These are phyloP conservation scores for Xylaria telfairii DNA, from an alignment of 495 filamentous ascomycete species.

Conservation along the genomic window DNA sequence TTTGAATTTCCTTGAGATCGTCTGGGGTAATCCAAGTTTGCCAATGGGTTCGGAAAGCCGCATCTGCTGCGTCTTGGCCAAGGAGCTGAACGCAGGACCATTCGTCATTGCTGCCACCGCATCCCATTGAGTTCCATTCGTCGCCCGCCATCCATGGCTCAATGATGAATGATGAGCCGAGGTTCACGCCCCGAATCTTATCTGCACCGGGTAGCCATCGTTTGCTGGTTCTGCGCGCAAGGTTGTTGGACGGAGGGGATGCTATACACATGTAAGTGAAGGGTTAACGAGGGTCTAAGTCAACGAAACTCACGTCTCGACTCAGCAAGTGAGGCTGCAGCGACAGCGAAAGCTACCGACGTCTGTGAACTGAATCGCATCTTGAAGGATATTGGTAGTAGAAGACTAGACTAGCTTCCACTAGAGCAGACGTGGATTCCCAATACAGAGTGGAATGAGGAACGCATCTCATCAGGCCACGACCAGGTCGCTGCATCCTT, in stretches of 20 bases:
- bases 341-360: slow-evolving; percentile 16
- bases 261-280: background rate
- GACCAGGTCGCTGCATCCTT: background rate
- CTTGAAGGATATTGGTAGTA: background rate
- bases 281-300: background rate
- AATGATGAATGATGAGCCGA: slow-evolving; percentile 64
- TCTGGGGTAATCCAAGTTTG: slow-evolving; percentile 60
- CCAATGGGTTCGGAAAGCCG: slow-evolving; percentile 64
- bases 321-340: slow-evolving; percentile 8
- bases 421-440: background rate
- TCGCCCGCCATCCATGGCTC: slow-evolving; percentile 64
- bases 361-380: slow-evolving; percentile 12
- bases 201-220: slow-evolving; percentile 44
- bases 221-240: slow-evolving; percentile 12
- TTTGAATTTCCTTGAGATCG: slow-evolving; percentile 60
- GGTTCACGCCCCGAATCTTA: slow-evolving; percentile 67
- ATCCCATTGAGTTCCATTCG: slow-evolving; percentile 61
- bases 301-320: slow-evolving; percentile 16
- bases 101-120: slow-evolving; percentile 56
- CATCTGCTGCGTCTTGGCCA: slow-evolving; percentile 60
- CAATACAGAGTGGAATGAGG: background rate
- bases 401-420: background rate
- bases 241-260: background rate
- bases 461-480: background rate
- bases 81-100: slow-evolving; percentile 62